Evolutionary conservation across 345 rosid genomes (phyloP).

Genomic region (Linum lewisii): DNA sequence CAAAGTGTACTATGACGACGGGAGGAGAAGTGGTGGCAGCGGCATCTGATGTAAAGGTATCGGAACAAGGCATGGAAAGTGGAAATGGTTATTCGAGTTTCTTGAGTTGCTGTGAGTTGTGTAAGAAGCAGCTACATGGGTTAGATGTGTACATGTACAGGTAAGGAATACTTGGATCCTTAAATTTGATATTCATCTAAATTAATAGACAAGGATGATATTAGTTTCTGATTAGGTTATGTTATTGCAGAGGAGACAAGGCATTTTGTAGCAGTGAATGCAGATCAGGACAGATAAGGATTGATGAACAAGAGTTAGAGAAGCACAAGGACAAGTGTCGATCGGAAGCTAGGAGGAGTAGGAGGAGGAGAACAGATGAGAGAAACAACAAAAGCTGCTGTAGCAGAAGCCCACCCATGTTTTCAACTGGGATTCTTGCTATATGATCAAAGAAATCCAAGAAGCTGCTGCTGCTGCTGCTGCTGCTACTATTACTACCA

Average conservation of each 20-base stretch:
- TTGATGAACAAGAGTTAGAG: conserved; percentile 28
- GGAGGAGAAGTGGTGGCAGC: no score
- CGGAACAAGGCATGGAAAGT: neutral
- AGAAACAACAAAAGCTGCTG: conserved; percentile 38
- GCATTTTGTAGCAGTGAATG: conserved; percentile 81
- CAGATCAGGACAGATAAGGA: conserved; percentile 50
- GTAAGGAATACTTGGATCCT: no score
- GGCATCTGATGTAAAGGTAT: no score
- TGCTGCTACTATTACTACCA: no score
- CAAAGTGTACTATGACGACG: no score
- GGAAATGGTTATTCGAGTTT: conserved; percentile 26
- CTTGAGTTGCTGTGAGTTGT: conserved; percentile 52
- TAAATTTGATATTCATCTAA: no score
- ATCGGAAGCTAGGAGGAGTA: no score
- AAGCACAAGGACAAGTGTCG: conserved; percentile 38
- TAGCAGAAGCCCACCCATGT: conserved; percentile 32
- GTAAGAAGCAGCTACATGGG: conserved; percentile 64
- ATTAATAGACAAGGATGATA: no score
- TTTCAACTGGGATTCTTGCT: conserved; percentile 67
- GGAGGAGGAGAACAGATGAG: conserved; percentile 34
- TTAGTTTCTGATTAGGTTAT: neutral
- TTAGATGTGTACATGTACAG: conserved; percentile 80
- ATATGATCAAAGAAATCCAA: no score
- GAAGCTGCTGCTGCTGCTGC: no score
- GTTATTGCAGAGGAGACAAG: conserved; percentile 59